These are phyloP conservation scores for Fragilaria crotonensis DNA, from an alignment of 108 stramenopile genomes.

Conservation along the genomic window DNA sequence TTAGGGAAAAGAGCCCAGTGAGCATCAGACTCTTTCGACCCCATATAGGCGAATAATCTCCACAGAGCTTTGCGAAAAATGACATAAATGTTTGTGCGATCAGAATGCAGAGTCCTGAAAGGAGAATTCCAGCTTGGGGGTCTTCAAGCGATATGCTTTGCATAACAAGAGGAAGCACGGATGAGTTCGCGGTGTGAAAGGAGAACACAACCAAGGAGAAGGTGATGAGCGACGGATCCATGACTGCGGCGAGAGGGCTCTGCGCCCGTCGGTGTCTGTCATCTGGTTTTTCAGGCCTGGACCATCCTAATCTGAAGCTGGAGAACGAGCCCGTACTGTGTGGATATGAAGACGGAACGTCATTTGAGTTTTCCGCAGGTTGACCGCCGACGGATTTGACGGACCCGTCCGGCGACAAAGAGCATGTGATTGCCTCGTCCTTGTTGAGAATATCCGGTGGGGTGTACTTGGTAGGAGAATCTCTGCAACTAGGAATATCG, in stretches of 20 bases:
- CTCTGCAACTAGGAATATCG: background rate
- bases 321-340: background rate
- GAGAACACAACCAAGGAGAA: slow-evolving; percentile 51
- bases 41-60: slow-evolving; percentile 60
- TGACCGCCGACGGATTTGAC: background rate
- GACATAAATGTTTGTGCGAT: slow-evolving; percentile 68
- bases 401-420: background rate
- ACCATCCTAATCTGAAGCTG: background rate
- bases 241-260: slow-evolving; percentile 45
- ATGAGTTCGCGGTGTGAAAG: slow-evolving; percentile 62
- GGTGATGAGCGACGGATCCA: slow-evolving; percentile 46
- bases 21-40: slow-evolving; percentile 61
- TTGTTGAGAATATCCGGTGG: background rate
- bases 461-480: background rate
- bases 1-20: slow-evolving; percentile 43
- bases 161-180: slow-evolving; percentile 69
- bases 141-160: slow-evolving; percentile 53
- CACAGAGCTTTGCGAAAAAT: slow-evolving; percentile 49
- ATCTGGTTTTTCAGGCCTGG: background rate
- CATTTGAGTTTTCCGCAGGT: background rate
- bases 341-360: background rate
- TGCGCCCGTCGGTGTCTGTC: slow-evolving; percentile 7
- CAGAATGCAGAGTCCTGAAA: slow-evolving; percentile 65
- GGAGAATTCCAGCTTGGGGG: slow-evolving; percentile 38
- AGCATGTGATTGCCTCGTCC: background rate